Percentiles rank a stretch among this genome's conserved stretches.
Conservation (phyloP, 257 asterid species). For the Agastache rugosa region DNA sequence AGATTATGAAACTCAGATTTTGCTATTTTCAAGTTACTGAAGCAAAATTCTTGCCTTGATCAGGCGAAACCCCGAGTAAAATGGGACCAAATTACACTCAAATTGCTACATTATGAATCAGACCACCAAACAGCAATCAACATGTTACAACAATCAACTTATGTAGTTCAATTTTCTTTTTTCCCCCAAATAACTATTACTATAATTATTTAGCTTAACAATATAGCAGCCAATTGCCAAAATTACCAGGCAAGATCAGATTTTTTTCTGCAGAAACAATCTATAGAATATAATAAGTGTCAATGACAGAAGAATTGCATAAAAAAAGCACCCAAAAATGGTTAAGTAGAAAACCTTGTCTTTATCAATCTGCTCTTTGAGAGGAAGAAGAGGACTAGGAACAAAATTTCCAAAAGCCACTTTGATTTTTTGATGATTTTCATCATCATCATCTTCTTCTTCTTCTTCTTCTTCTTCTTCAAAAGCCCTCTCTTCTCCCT, state of each 20-base stretch:
- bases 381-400: constrained; percentile 85
- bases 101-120: not conserved
- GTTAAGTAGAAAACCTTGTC: constrained; percentile 56
- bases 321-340: not conserved
- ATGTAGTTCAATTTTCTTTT: constrained; percentile 2
- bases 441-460: constrained; percentile 22
- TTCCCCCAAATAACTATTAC: not conserved
- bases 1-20: too few relatives aligned
- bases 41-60: too few relatives aligned
- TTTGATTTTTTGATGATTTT: constrained; percentile 2
- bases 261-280: not conserved
- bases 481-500: constrained; percentile 30
- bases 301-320: not conserved
- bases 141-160: not conserved
- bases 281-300: not conserved
- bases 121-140: not conserved
- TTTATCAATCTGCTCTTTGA: constrained; percentile 77
- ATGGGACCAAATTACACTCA: not conserved
- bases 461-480: constrained; percentile 37
- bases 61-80: too few relatives aligned
- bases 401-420: constrained; percentile 49
- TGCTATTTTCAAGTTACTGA: not conserved
- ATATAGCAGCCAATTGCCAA: not conserved
- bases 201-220: constrained; percentile 4
- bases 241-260: constrained; percentile 6